Conservation (phyloP, 495 filamentous ascomycete species). For the Podospora didyma region DNA sequence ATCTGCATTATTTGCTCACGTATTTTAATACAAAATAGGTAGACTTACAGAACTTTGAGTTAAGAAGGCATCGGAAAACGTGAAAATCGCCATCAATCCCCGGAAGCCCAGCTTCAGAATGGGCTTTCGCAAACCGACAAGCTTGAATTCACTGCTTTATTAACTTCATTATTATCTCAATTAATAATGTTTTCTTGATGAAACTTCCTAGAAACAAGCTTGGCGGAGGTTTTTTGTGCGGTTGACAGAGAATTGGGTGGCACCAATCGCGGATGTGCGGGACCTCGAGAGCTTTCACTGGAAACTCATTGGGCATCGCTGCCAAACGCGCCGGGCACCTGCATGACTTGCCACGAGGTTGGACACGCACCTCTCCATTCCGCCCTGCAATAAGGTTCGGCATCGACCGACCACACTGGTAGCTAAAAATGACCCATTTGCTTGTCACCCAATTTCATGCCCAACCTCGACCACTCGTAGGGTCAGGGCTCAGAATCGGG, state of each 20-base stretch:
- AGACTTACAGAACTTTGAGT: too few relatives aligned
- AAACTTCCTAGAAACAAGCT: too few relatives aligned
- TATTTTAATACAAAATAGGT: too few relatives aligned
- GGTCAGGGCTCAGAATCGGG: background rate
- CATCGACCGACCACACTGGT: background rate
- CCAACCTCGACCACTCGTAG: background rate
- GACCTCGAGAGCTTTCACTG: background rate
- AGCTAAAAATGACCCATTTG: background rate
- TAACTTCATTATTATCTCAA: too few relatives aligned
- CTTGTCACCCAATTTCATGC: background rate
- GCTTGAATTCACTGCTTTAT: too few relatives aligned
- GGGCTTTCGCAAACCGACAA: too few relatives aligned
- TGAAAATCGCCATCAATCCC: too few relatives aligned
- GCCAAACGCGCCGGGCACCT: background rate
- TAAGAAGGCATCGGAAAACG: too few relatives aligned
- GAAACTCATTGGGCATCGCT: background rate
- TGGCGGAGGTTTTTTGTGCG: too few relatives aligned
- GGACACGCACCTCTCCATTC: background rate
- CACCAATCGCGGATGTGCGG: background rate
- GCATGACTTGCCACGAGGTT: background rate
- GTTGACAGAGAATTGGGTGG: background rate
- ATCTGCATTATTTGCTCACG: too few relatives aligned
- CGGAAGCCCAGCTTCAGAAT: too few relatives aligned
- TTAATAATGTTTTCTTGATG: too few relatives aligned
- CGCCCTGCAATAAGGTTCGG: background rate